Evolutionary conservation across 2,329 filamentous ascomycete genomes (phyloP).

Genomic region (Stagonosporopsis tanaceti): DNA sequence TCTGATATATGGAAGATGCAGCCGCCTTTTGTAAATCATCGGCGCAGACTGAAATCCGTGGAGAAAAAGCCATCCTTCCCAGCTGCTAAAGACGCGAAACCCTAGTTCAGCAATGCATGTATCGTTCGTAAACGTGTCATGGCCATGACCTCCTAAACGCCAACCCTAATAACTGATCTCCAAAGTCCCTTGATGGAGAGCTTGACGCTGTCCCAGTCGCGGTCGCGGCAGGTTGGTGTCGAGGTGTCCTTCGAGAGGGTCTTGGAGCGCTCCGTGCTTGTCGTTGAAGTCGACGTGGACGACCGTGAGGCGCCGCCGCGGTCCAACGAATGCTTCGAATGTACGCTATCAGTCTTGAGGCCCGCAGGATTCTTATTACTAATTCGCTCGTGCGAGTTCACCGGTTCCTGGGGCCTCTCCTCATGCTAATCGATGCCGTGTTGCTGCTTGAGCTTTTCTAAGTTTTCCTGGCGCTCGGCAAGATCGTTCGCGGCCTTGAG

Average conservation of each 20-base stretch:
- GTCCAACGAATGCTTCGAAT: constrained; percentile 38
- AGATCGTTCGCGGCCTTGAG: constrained; percentile 90
- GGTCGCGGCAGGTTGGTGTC: constrained; percentile 37
- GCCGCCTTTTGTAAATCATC: constrained; percentile 6
- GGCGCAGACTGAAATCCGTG: constrained; percentile 22
- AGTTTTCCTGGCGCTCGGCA: constrained; percentile 90
- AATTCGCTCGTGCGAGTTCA: constrained; percentile 43
- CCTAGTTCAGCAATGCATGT: constrained; percentile 27
- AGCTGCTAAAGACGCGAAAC: constrained; percentile 21
- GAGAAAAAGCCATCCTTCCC: constrained; percentile 9
- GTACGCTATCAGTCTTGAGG: constrained; percentile 45
- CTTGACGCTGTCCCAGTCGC: constrained; percentile 45
- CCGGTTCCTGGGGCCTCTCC: constrained; percentile 58
- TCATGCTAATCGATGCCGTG: constrained; percentile 91
- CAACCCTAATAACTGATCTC: constrained; percentile 40
- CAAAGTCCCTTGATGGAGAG: constrained; percentile 42
- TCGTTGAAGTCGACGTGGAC: constrained; percentile 35
- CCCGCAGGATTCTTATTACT: constrained; percentile 46
- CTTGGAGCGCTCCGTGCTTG: constrained; percentile 34
- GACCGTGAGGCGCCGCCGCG: constrained; percentile 29
- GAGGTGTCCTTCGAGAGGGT: constrained; percentile 21
- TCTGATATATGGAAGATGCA: constrained; percentile 23
- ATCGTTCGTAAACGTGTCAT: constrained; percentile 34
- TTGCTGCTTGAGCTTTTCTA: constrained; percentile 97
- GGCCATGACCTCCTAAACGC: constrained; percentile 39